These are phyloP conservation scores for Penicillium alfredii DNA, from an alignment of 495 filamentous ascomycete genomes.

Conservation along the genomic window DNA sequence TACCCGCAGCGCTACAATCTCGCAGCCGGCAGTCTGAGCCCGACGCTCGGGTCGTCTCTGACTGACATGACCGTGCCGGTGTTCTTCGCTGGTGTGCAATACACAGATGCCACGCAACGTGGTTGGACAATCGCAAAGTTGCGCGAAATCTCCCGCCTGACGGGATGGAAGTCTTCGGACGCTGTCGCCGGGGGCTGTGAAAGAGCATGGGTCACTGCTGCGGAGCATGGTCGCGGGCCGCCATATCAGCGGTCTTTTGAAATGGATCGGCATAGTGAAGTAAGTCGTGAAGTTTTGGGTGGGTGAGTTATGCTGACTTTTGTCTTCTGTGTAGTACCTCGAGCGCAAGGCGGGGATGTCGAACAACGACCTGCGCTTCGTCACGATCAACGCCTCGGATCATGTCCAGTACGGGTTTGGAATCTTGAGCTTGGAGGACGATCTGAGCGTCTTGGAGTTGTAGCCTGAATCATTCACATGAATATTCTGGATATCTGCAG, in stretches of 20 bases:
- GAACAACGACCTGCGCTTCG: conserved; percentile 46
- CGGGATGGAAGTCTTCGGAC: conserved; percentile 78
- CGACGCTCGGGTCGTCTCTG: conserved; percentile 72
- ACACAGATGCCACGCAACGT: conserved; percentile 62
- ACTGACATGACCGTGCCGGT: conserved; percentile 73
- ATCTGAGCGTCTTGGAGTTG: conserved; percentile 42
- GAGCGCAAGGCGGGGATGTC: conserved; percentile 19
- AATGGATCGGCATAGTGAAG: conserved; percentile 12
- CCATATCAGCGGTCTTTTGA: conserved; percentile 53
- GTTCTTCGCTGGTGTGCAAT: conserved; percentile 85
- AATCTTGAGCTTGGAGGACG: conserved; percentile 51
- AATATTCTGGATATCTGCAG: too few relatives aligned
- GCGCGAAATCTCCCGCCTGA: conserved; percentile 67
- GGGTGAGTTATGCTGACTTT: neutral
- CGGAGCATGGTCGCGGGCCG: conserved; percentile 66
- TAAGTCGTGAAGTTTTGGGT: conserved; percentile 8
- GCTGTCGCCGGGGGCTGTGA: conserved; percentile 81
- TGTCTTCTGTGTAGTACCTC: neutral
- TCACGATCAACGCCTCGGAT: conserved; percentile 36
- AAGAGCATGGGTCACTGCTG: conserved; percentile 68
- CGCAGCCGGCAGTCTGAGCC: conserved; percentile 57
- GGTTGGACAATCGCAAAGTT: conserved; percentile 69
- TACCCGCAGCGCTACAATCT: conserved; percentile 55
- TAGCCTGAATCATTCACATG: too few relatives aligned
- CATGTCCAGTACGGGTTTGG: conserved; percentile 55